Evolutionary conservation across 768 basidiomycete genomes (phyloP), one percentile per base, ranked within the genome.

Genomic region (Leccinum incarnatum): DNA sequence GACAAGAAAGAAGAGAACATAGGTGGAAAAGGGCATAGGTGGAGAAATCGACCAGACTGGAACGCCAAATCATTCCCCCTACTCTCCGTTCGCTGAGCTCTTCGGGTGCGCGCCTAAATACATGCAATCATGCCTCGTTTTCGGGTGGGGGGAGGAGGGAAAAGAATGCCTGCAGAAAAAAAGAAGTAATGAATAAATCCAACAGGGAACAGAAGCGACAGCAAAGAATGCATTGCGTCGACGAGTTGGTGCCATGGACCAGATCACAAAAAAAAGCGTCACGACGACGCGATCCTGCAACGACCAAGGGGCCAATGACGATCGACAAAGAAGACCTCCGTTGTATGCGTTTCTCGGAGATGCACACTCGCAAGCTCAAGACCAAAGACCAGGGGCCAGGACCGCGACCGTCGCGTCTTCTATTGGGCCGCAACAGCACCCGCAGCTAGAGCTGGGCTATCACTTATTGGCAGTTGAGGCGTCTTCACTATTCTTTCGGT

Each of bases 381-480:
- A 40, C 37, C 37, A 40, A 40, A 17, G 9, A 48, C 40, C 51
- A 49, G 27, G 7, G 37, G 46, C 25, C 52, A 52, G 54, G 53
- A 48, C 23, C 17, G 42, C 25, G 30, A 14, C 19, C 34, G 45
- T 54, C 37, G 10, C 21, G n/a, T 42, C 51, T 55, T 62, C 71
- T 73, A 73, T 67, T 68, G 69, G 23, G 70, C 71, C 8, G 53
- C 69, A 23, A 73, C 65, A 10, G 76, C 79, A 52, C 77, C 76
- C 54, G 84, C 77, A 51, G 80, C 76, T 58, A 87, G 77, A 46
- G 81, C 76, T 50, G 83, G 78, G 64, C 81, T 85, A 69, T 89
- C 87, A 61, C 79, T 80, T 62, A 85, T 83, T 17, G 85, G 78
- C 55, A 85, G 69, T 69, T 84, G 84, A 60, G 86, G 81, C 40